Evolutionary conservation across 768 basidiomycete genomes (phyloP).

Genomic region (Leccinum truebloodii): DNA sequence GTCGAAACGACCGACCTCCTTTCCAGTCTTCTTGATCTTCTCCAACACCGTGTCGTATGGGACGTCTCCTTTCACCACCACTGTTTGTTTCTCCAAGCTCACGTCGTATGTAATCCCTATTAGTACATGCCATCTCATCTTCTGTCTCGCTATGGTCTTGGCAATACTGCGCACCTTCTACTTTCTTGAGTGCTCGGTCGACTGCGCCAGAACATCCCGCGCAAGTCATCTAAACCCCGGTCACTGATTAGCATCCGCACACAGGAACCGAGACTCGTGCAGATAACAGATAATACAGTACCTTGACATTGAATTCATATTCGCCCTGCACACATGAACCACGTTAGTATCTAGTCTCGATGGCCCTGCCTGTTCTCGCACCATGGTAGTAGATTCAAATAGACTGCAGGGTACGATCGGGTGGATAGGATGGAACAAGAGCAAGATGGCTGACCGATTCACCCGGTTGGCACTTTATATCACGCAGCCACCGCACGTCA

Average conservation of each 20-base stretch:
- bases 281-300: slow-evolving; percentile 43
- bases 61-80: slow-evolving; percentile 61
- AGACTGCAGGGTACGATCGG: slow-evolving; percentile 3
- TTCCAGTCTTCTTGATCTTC: slow-evolving; percentile 90
- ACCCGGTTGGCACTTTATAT: background rate
- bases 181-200: slow-evolving; percentile 69
- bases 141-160: background rate
- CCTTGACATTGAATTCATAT: slow-evolving; percentile 88
- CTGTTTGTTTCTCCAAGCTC: slow-evolving; percentile 68
- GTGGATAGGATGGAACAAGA: background rate
- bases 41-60: slow-evolving; percentile 65
- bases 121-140: slow-evolving; percentile 1
- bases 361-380: slow-evolving; percentile 6
- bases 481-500: background rate
- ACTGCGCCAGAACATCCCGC: slow-evolving; percentile 84
- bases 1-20: slow-evolving; percentile 54
- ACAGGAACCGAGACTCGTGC: background rate
- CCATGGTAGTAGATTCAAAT: slow-evolving; percentile 20
- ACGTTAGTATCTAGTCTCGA: background rate
- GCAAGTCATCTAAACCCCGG: slow-evolving; percentile 74
- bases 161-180: slow-evolving; percentile 34
- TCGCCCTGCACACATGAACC: slow-evolving; percentile 18
- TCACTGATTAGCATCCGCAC: background rate
- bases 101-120: slow-evolving; percentile 50
- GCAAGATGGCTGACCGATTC: background rate